These are phyloP conservation scores for Polysphondylium violaceum DNA, from an alignment of 78 protist species.

Conservation along the genomic window DNA sequence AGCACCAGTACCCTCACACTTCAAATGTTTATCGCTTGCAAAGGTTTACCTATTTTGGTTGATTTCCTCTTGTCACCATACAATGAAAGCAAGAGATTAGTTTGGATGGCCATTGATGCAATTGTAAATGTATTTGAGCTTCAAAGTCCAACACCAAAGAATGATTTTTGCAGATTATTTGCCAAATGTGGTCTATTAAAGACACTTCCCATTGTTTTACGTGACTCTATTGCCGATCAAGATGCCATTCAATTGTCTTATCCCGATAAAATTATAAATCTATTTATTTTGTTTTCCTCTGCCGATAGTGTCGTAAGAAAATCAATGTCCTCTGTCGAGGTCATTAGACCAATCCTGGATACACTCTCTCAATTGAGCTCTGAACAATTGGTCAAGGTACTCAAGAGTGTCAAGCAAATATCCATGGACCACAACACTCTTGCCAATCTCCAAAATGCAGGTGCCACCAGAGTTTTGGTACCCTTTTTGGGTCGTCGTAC, in stretches of 20 bases:
- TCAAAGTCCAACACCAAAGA: slow-evolving; percentile 88
- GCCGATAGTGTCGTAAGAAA: slow-evolving; percentile 89
- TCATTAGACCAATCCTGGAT: slow-evolving; percentile 53
- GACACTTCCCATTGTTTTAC: slow-evolving; percentile 42
- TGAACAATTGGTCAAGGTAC: slow-evolving; percentile 65
- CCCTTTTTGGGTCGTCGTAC: slow-evolving; percentile 33
- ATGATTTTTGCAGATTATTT: slow-evolving; percentile 91
- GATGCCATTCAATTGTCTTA: slow-evolving; percentile 12
- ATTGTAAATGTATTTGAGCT: slow-evolving; percentile 87
- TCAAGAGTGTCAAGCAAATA: slow-evolving; percentile 84
- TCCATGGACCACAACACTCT: slow-evolving; percentile 86
- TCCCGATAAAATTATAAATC: slow-evolving; percentile 65
- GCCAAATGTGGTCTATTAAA: slow-evolving; percentile 74
- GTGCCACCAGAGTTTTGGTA: slow-evolving; percentile 76
- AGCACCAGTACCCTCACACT: slow-evolving; percentile 76
- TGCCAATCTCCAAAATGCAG: slow-evolving; percentile 80
- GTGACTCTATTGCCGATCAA: slow-evolving; percentile 41
- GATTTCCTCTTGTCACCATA: slow-evolving; percentile 75
- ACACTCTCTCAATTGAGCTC: slow-evolving; percentile 46
- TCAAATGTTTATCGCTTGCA: slow-evolving; percentile 94
- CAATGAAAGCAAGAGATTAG: slow-evolving; percentile 38
- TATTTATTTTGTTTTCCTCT: slow-evolving; percentile 84
- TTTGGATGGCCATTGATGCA: slow-evolving; percentile 85
- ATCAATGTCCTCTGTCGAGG: slow-evolving; percentile 67
- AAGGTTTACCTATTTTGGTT: slow-evolving; percentile 91